Percentiles rank a stretch among this genome's conserved stretches.
These are phyloP conservation scores for Verticillium zaregamsianum DNA, from an alignment of 2,329 filamentous ascomycete genomes.

Conservation along the genomic window DNA sequence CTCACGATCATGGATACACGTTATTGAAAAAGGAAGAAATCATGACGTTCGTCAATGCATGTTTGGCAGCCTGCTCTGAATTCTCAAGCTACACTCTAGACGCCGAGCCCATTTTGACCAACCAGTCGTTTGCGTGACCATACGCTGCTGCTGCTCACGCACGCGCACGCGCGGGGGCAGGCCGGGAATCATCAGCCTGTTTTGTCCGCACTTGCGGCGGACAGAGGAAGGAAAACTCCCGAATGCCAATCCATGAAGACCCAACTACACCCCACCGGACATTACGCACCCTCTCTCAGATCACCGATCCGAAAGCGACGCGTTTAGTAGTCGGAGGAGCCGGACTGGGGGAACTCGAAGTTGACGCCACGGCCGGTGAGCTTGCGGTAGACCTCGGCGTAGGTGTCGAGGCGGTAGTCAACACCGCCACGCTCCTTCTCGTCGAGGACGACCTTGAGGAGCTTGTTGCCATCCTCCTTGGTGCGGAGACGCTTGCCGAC, in stretches of 20 bases:
- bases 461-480: slow-evolving; percentile 98
- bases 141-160: background rate
- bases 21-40: background rate
- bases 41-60: slow-evolving; percentile 28
- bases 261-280: background rate
- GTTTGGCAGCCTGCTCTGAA: slow-evolving; percentile 34
- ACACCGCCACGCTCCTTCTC: slow-evolving; percentile 99
- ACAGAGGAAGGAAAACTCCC: background rate
- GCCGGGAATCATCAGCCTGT: background rate
- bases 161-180: background rate
- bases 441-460: slow-evolving; percentile 97
- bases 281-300: background rate
- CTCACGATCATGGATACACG: background rate
- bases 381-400: slow-evolving; percentile 98
- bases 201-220: background rate
- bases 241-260: slow-evolving; percentile 1
- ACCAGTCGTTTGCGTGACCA: slow-evolving; percentile 3
- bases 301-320: background rate
- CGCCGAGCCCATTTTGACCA: slow-evolving; percentile 40
- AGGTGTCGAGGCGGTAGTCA: slow-evolving; percentile 99
- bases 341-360: slow-evolving; percentile 96
- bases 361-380: slow-evolving; percentile 93
- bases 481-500: slow-evolving; percentile 98
- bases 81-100: slow-evolving; percentile 47
- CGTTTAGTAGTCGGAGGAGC: slow-evolving; percentile 74